Base-by-base conservation (phyloP, 2,329 filamentous ascomycete species). In the Nigrospora oryzae region DNA sequence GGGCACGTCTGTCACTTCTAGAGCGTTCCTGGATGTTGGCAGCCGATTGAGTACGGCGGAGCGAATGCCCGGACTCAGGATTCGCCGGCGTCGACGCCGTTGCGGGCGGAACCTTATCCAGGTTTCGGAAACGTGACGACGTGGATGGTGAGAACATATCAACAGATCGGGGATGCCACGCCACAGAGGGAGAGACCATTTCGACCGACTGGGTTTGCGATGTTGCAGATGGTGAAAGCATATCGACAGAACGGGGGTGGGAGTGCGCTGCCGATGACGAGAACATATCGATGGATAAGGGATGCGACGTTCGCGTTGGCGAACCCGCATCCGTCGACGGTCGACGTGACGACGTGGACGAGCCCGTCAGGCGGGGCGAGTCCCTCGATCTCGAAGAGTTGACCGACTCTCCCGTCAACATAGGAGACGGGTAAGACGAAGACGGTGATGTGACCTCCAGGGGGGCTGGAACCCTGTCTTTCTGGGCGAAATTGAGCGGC, bases 31-130 rank as follows among this genome's bases (percentile, higher is more conserved):
- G 44, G 23, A 47, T 45, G 11, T 56, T 52, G 14, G 55, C 49
- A 31, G 50, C 49, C 1, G 55, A 57, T 31, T 54, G 53, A 0
- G 55, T 54, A 6, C 54, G 52, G 17, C 53, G 53, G 13, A 57
- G 51, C 12, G 40, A 19, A 17, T n/a, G 43, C 14, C 36, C 33
- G 2, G 40, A 33, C 16, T 32, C 35, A 13, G 32, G 17, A 11
- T 33, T 13, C 4, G 19, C 16, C 3, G 42, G 40, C 14, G 5
- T 33, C 36, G 32, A 7, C 16, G 43, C n/a, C 31, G 14, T 15
- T n/a, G 31, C 32, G 13, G 31, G 42, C 36, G 10, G 5, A 6
- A 28, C 8, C 23, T 28, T 28, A 28, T 28, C 23, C 23, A 28
- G 23, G 23, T 28, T 28, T 28, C 23, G 23, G 8, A 28, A 28